Evolutionary conservation across 1,284 basidiomycete genomes (phyloP).

Genomic region (Marasmius tenuissimus): DNA sequence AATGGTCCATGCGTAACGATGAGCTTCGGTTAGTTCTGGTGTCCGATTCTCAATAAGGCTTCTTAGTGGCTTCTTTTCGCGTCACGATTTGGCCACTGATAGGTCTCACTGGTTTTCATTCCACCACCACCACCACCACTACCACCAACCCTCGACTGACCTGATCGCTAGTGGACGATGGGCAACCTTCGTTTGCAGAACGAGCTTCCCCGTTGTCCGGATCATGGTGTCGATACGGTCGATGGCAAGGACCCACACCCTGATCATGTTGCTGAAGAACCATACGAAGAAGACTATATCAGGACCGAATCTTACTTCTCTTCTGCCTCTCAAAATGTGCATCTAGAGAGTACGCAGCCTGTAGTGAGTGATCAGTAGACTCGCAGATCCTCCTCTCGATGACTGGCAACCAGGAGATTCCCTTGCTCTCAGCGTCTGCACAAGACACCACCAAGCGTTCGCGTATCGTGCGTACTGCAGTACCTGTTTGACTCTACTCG

Average conservation of each 20-base stretch:
- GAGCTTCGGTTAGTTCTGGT: too few relatives aligned
- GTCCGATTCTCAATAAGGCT: too few relatives aligned
- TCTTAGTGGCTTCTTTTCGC: too few relatives aligned
- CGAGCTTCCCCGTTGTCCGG: background rate
- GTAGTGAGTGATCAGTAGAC: constrained; percentile 22
- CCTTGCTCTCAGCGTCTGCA: background rate
- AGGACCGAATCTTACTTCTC: background rate
- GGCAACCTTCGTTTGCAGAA: background rate
- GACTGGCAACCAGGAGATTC: background rate
- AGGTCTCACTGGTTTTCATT: background rate
- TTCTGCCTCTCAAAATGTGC: background rate
- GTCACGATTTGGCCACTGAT: too few relatives aligned
- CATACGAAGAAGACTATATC: constrained; percentile 1
- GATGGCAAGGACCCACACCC: too few relatives aligned
- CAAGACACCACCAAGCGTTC: background rate
- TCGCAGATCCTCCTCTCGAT: background rate
- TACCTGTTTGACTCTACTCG: too few relatives aligned
- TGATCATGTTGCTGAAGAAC: background rate
- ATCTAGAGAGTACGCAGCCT: constrained; percentile 27
- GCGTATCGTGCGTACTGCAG: background rate
- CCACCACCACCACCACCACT: background rate
- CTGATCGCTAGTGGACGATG: background rate
- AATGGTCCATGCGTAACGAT: too few relatives aligned
- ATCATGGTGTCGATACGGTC: too few relatives aligned
- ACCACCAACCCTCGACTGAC: too few relatives aligned